Evolutionary conservation across 192 early-diverging fungal genomes (phyloP).

Genomic region (Pecoramyces ruminantium): DNA sequence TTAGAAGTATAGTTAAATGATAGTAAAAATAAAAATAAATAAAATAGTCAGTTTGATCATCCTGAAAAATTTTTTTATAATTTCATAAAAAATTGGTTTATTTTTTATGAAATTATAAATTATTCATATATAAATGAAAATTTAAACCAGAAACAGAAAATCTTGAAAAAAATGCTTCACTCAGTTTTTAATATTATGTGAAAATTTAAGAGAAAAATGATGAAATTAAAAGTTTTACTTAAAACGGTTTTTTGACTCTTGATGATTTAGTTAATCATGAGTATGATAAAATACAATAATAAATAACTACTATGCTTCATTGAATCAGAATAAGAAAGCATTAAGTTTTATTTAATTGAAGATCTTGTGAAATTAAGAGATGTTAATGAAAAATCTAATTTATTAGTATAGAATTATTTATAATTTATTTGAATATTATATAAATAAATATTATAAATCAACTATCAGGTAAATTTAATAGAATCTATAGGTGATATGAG

Average conservation of each 20-base stretch:
- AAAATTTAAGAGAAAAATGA: slow-evolving; percentile 13
- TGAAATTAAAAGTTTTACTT: slow-evolving; percentile 22
- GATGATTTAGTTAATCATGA: slow-evolving; percentile 33
- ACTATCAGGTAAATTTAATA: too few species aligned
- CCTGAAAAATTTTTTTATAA: slow-evolving; percentile 33
- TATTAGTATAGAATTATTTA: slow-evolving; percentile 11
- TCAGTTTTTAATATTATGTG: slow-evolving; percentile 9
- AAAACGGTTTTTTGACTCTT: slow-evolving; percentile 19
- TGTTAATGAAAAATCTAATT: slow-evolving; percentile 34
- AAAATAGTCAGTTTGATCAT: slow-evolving; percentile 25
- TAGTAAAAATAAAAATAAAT: slow-evolving; percentile 2
- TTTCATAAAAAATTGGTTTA: slow-evolving; percentile 14
- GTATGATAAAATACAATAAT: slow-evolving; percentile 13
- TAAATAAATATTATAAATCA: too few species aligned
- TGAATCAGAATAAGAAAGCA: slow-evolving; percentile 30
- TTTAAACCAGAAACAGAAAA: slow-evolving; percentile 14
- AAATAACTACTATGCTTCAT: slow-evolving; percentile 24
- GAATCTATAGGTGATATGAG: too few species aligned
- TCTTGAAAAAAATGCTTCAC: slow-evolving; percentile 10
- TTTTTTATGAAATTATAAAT: slow-evolving; percentile 11
- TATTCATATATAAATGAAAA: slow-evolving; percentile 13
- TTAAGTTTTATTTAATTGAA: slow-evolving; percentile 35
- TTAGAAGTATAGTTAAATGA: slow-evolving; percentile 6
- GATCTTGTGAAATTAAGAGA: slow-evolving; percentile 28
- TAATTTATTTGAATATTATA: too few species aligned